phyloP scores from a whole-genome alignment of 164 flowering plant species.

The Aristolochia fimbriata region DNA sequence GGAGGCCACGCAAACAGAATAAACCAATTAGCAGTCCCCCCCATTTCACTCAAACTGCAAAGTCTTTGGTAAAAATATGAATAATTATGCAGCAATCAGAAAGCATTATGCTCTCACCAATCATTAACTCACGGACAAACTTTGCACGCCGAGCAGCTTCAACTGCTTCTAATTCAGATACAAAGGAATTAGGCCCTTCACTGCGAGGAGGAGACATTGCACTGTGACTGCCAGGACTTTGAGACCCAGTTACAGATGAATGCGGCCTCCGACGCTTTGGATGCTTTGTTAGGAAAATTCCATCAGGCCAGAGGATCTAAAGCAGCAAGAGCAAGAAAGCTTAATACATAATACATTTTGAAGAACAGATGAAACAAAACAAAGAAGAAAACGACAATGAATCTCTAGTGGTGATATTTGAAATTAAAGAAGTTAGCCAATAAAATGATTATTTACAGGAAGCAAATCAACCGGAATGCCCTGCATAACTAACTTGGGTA shows the following conservation, averaged over 20 bases:
- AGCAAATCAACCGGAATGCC: too few species aligned
- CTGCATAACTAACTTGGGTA: background rate
- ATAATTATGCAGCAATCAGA: background rate
- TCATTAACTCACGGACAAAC: constrained; percentile 82
- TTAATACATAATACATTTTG: too few species aligned
- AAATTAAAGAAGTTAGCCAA: too few species aligned
- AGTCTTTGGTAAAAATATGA: too few species aligned
- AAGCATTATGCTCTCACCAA: constrained; percentile 36
- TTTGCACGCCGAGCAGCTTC: constrained; percentile 81
- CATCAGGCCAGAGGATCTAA: constrained; percentile 99
- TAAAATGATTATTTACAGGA: too few species aligned
- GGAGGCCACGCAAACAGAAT: constrained; percentile 7
- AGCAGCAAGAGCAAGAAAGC: background rate
- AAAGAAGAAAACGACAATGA: too few species aligned
- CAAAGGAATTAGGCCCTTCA: constrained; percentile 11
- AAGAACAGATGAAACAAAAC: too few species aligned
- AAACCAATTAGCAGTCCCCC: background rate
- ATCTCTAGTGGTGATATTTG: too few species aligned
- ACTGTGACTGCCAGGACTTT: constrained; percentile 8
- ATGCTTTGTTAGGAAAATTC: constrained; percentile 91
- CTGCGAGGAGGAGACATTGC: constrained; percentile 31
- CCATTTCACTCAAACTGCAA: background rate
- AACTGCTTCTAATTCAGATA: constrained; percentile 44
- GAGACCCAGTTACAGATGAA: constrained; percentile 19
- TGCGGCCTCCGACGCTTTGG: constrained; percentile 63